Evolutionary conservation across 2,329 filamentous ascomycete species (phyloP).

Genomic region (Colletotrichum lentis): DNA sequence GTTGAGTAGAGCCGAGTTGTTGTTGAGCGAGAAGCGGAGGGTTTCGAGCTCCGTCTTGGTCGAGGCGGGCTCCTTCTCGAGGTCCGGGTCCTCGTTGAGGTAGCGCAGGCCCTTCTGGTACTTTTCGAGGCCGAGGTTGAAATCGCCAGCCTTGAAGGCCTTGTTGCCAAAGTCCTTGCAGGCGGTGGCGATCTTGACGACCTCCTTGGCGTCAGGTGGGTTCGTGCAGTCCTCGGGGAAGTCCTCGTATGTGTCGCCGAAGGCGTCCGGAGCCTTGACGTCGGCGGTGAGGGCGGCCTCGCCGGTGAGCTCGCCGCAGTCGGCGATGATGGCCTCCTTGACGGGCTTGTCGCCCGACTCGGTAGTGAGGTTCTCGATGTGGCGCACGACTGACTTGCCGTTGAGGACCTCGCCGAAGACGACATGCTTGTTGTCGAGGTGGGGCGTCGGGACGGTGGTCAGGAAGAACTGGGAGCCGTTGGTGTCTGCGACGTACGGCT

Average conservation of each 20-base stretch:
- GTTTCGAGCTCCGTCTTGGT: slow-evolving; percentile 70
- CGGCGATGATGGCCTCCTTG: slow-evolving; percentile 75
- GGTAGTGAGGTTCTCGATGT: slow-evolving; percentile 85
- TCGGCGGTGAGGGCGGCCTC: slow-evolving; percentile 72
- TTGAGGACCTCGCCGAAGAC: slow-evolving; percentile 95
- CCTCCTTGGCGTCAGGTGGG: slow-evolving; percentile 70
- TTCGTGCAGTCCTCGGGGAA: slow-evolving; percentile 83
- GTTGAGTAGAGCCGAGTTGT: slow-evolving; percentile 85
- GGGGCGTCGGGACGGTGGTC: slow-evolving; percentile 92
- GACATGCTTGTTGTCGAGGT: slow-evolving; percentile 95
- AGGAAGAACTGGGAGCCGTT: slow-evolving; percentile 99
- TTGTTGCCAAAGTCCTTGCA: slow-evolving; percentile 93
- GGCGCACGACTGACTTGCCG: slow-evolving; percentile 88
- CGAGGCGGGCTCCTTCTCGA: slow-evolving; percentile 75
- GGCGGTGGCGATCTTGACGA: slow-evolving; percentile 80
- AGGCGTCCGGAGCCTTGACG: slow-evolving; percentile 76
- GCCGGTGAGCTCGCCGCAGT: slow-evolving; percentile 86
- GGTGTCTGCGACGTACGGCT: slow-evolving; percentile 65
- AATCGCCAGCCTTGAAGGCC: slow-evolving; percentile 84
- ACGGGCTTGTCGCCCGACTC: slow-evolving; percentile 79
- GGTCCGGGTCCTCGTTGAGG: slow-evolving; percentile 81
- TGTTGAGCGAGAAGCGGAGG: slow-evolving; percentile 86
- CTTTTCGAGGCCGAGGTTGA: slow-evolving; percentile 79
- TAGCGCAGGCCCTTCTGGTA: slow-evolving; percentile 95
- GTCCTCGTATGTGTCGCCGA: slow-evolving; percentile 93